Evolutionary conservation across 1,284 basidiomycete species (phyloP), one percentile per base, ranked within the genome.

Genomic region (Microstroma glucosiphilum): DNA sequence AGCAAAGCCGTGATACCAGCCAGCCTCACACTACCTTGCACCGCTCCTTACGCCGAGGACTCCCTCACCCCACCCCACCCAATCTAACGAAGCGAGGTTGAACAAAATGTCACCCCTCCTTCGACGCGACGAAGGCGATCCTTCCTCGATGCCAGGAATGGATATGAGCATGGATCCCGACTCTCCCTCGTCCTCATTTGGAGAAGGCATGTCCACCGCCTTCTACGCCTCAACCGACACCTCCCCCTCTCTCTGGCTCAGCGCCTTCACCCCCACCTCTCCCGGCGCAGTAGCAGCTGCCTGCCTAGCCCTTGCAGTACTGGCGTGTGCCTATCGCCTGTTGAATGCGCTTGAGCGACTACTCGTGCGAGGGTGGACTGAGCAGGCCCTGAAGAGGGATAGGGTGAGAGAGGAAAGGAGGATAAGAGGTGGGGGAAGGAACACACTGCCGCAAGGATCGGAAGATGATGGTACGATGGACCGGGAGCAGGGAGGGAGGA

Each of bases 181-280:
- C 23, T 48, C 46, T 23, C 7, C 46, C 46, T 48, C 46, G 17
- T 23, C 30, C 30, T 37, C 30, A 3, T 37, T 37, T 9, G 30
- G 30, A 3, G 30, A 37, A 37, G 30, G 30, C 30, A 37, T 37
- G 30, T 37, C 30, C 30, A 37, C 30, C 30, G 30, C 30, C 30
- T 37, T 37, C 30, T 37, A 37, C 30, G 30, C 30, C 30, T 37
- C 30, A 3, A 37, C 30, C 30, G 30, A 37, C 46, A 23, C 17
- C 46, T 48, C 46, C 11, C 17, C 46, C n/a, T 23, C 46, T n/a
- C 46, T 48, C n/a, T 48, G 46, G 46, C 46, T 48, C 46, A 48
- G 23, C 23, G n/a, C 17, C 46, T 23, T 48, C 46, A 48, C 46
- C 3, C 46, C 46, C 46, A n/a, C 46, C 46, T 48, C 46, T 23